Evolutionary conservation across 805 yeast species (phyloP).

Genomic region (Cyberlindnera euphorbiae): DNA sequence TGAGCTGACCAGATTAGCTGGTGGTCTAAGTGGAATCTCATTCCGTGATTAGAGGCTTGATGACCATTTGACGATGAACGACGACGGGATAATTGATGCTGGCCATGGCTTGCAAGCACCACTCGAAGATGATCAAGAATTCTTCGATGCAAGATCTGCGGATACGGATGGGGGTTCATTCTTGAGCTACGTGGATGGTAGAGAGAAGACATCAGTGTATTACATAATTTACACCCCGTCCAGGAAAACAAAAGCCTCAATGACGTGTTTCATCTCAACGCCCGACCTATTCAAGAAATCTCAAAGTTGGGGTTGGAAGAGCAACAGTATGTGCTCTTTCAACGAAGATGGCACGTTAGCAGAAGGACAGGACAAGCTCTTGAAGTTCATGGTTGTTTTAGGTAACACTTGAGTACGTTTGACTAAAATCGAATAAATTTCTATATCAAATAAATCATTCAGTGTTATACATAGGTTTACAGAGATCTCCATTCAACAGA

Average conservation of each 20-base stretch:
- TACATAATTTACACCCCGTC: constrained; percentile 54
- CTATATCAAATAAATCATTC: not conserved
- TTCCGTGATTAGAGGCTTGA: no score
- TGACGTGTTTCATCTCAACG: constrained; percentile 51
- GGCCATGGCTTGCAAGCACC: no score
- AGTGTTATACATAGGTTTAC: not conserved
- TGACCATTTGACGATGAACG: no score
- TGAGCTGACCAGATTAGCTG: no score
- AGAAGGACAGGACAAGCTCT: constrained; percentile 37
- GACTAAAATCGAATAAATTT: no score
- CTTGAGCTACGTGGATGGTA: constrained; percentile 41
- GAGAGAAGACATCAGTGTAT: constrained; percentile 42
- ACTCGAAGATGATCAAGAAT: no score
- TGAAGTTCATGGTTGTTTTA: constrained; percentile 46
- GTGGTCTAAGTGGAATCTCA: no score
- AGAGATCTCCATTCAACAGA: constrained; percentile 59
- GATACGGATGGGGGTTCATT: constrained; percentile 23
- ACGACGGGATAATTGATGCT: no score
- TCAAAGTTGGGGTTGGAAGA: constrained; percentile 63
- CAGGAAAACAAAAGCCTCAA: constrained; percentile 37
- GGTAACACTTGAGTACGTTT: constrained; percentile 36
- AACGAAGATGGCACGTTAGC: constrained; percentile 44
- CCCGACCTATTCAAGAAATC: constrained; percentile 48
- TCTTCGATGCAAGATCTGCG: constrained; percentile 19
- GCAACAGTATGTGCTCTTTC: constrained; percentile 48